Percentiles rank a stretch among this genome's conserved stretches.
phyloP scores from a whole-genome alignment of 2,329 filamentous ascomycete species.

The Pyrenophora tritici-repentis region DNA sequence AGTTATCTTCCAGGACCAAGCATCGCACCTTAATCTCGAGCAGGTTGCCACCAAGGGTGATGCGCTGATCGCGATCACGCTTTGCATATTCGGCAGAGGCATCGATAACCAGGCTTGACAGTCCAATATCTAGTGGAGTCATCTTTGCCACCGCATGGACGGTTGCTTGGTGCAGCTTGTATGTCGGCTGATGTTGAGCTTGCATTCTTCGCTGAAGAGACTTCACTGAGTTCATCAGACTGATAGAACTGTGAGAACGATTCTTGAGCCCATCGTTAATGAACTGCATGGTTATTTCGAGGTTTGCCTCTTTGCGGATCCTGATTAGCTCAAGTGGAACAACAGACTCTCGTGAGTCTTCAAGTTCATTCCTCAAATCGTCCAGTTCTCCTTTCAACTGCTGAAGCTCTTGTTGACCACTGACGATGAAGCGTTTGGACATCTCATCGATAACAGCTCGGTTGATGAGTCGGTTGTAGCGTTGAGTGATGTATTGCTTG shows the following conservation, averaged over 20 bases:
- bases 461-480: conserved; percentile 48
- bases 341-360: conserved; percentile 13
- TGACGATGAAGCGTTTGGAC: conserved; percentile 46
- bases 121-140: conserved; percentile 19
- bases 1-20: conserved; percentile 39
- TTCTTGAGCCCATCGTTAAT: conserved; percentile 11
- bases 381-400: conserved; percentile 24
- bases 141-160: conserved; percentile 22
- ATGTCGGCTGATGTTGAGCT: conserved; percentile 44
- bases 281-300: conserved; percentile 1
- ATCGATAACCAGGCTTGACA: conserved; percentile 26
- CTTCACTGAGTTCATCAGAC: conserved; percentile 25
- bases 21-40: conserved; percentile 37
- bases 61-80: conserved; percentile 36
- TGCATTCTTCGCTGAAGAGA: conserved; percentile 25
- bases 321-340: not conserved
- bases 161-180: conserved; percentile 49
- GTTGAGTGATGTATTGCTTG: conserved; percentile 38
- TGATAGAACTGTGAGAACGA: conserved; percentile 17
- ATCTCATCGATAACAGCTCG: conserved; percentile 47
- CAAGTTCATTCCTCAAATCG: conserved; percentile 23
- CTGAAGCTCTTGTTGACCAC: conserved; percentile 33
- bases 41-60: conserved; percentile 34
- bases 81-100: conserved; percentile 14
- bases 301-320: not conserved